A percentile compares a stretch with the other conserved stretches of the same genome.
phyloP scores from a whole-genome alignment of 805 yeast genomes.

The Saccharomycopsis malanga region DNA sequence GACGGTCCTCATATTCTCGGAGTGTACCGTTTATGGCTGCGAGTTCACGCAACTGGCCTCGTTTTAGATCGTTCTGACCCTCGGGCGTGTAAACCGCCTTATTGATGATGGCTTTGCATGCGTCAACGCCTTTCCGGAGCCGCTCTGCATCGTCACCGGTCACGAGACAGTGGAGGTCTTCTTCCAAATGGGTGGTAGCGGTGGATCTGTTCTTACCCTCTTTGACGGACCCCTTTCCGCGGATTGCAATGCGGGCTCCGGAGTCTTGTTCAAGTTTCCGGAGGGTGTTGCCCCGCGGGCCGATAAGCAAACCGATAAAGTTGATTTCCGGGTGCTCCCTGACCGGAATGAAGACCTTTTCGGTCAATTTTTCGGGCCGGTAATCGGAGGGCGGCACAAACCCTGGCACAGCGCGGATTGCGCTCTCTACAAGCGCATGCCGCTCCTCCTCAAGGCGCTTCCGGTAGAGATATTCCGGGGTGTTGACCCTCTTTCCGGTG shows the following conservation, averaged over 20 bases:
- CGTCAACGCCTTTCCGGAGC: constrained; percentile 64
- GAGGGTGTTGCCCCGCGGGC: constrained; percentile 93
- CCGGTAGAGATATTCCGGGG: constrained; percentile 62
- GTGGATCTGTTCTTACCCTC: constrained; percentile 64
- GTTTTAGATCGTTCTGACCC: constrained; percentile 85
- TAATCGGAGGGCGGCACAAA: constrained; percentile 78
- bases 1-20: constrained; percentile 65
- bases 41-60: constrained; percentile 84
- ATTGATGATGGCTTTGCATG: constrained; percentile 68
- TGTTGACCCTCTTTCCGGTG: constrained; percentile 77
- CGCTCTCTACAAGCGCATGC: constrained; percentile 67
- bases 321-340: constrained; percentile 86
- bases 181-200: constrained; percentile 54
- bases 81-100: constrained; percentile 86
- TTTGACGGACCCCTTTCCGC: constrained; percentile 95
- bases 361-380: constrained; percentile 57
- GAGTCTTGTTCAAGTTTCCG: constrained; percentile 73
- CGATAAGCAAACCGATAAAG: constrained; percentile 83
- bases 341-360: constrained; percentile 79
- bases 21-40: constrained; percentile 94
- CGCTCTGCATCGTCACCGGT: constrained; percentile 77
- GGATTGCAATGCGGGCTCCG: constrained; percentile 70
- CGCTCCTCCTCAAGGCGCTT: constrained; percentile 70
- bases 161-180: constrained; percentile 82
- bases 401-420: constrained; percentile 63